Base-by-base conservation (phyloP, 495 filamentous ascomycete genomes). In the Jackrogersella multiformis region DNA sequence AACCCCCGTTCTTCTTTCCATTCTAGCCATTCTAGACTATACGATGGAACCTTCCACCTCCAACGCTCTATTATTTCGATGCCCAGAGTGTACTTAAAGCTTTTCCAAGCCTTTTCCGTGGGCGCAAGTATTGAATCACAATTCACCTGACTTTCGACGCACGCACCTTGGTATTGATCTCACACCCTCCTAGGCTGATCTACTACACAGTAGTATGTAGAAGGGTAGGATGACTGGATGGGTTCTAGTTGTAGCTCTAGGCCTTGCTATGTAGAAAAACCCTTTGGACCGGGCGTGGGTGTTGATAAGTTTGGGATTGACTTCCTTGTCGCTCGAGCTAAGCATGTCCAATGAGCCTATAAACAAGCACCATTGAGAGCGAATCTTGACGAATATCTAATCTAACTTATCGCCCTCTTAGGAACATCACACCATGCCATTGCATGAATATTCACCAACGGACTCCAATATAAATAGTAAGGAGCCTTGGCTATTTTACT, bases 61-160 rank as follows among this genome's bases (percentile, higher is more conserved):
- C 49, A 51, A 38, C 39, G 1, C 18, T 21, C 23, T 52, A 39
- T 46, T 56, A 8, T 30, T 30, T 30, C 18, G 42, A 65, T 62
- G 61, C 61, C 56, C 32, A 57, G 56, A 61, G 42, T 35, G 44
- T 48, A 13, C 42, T 21, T 46, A 20, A 46, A 6, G 23, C 42
- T 26, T 46, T 18, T 45, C n/a, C 20, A 18, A 52, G 35, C 24
- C 51, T 56, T 61, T 32, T 35, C 36, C 38, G 16, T 6, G 9
- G 6, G 35, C 59, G 26, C 18, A 30, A 24, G 20, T 16, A 34
- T 36, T 13, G 36, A 48, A 23, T 23, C n/a, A 3, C 21, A 10
- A 44, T 64, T 64, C 61, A 69, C 66, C 61, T 69, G 66, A 69
- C 61, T 61, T 56, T 41, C 16, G 56, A 64, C 56, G 61, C 41